A percentile compares a stretch with the other conserved stretches of the same genome.
Conservation (phyloP, 2,329 filamentous ascomycete species). For the Cercospora citrullina region DNA sequence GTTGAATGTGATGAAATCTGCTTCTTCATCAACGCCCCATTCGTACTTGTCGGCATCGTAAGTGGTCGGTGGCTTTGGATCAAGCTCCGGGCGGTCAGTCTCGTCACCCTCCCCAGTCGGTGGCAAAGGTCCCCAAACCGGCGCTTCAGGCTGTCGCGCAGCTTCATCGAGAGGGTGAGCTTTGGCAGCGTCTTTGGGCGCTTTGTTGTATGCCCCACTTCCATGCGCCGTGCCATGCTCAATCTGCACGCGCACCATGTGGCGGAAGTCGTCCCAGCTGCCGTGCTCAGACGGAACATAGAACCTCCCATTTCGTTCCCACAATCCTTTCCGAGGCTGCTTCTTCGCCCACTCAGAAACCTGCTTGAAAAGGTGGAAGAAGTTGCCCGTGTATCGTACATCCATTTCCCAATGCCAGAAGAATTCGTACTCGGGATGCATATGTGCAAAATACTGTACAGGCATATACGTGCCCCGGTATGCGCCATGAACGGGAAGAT, state of each 20-base stretch:
- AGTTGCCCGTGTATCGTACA: conserved; percentile 84
- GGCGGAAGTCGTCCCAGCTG: conserved; percentile 69
- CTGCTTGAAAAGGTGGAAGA: conserved; percentile 74
- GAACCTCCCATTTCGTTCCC: conserved; percentile 76
- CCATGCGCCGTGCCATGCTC: conserved; percentile 52
- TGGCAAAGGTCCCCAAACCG: conserved; percentile 51
- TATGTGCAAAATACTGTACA: conserved; percentile 86
- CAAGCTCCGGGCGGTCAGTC: conserved; percentile 53
- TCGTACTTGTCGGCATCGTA: conserved; percentile 57
- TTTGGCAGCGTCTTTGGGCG: conserved; percentile 33
- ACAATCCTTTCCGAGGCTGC: conserved; percentile 70
- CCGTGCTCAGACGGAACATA: conserved; percentile 72
- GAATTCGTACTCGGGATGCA: conserved; percentile 84
- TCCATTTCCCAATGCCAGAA: conserved; percentile 98
- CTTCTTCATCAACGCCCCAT: conserved; percentile 70
- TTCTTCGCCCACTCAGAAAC: conserved; percentile 65
- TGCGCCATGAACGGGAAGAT: conserved; percentile 67
- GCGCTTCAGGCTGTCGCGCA: conserved; percentile 45
- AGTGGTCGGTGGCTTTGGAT: conserved; percentile 55
- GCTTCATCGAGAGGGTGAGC: conserved; percentile 47
- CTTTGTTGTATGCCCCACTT: conserved; percentile 46
- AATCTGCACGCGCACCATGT: conserved; percentile 63
- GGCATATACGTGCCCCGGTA: conserved; percentile 85
- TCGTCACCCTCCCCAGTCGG: conserved; percentile 45
- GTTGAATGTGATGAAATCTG: conserved; percentile 75